A percentile compares a stretch with the other conserved stretches of the same genome.
phyloP scores from a whole-genome alignment of 2,329 filamentous ascomycete genomes.

The Colletotrichum sp. region DNA sequence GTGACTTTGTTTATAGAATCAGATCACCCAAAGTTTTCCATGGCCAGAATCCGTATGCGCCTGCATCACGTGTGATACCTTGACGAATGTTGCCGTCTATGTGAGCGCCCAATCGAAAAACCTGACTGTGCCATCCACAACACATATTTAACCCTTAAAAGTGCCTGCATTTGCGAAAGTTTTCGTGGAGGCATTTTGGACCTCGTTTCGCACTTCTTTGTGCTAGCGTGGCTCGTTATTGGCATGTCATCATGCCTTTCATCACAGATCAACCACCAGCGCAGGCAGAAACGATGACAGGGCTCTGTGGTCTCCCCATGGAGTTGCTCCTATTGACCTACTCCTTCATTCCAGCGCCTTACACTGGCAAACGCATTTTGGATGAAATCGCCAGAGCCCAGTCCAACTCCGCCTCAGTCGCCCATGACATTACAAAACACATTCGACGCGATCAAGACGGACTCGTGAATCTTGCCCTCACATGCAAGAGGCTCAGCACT shows the following conservation, averaged over 20 bases:
- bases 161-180: neutral
- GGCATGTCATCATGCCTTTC: neutral
- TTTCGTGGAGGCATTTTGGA: neutral
- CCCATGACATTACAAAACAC: neutral
- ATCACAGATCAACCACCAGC: neutral
- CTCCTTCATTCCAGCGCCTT: neutral
- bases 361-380: neutral
- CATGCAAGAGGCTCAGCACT: neutral
- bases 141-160: neutral
- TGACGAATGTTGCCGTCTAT: neutral
- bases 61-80: neutral
- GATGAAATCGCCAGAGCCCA: neutral
- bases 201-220: neutral
- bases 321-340: neutral
- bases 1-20: neutral
- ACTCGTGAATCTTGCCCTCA: neutral
- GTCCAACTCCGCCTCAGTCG: neutral
- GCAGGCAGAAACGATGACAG: neutral
- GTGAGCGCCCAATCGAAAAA: fast-evolving
- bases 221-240: neutral
- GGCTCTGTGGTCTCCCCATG: neutral
- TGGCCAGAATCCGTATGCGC: neutral
- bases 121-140: neutral
- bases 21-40: neutral
- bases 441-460: neutral